These are phyloP conservation scores for Calonectria naviculata DNA, from an alignment of 2,329 filamentous ascomycete genomes.

Conservation along the genomic window DNA sequence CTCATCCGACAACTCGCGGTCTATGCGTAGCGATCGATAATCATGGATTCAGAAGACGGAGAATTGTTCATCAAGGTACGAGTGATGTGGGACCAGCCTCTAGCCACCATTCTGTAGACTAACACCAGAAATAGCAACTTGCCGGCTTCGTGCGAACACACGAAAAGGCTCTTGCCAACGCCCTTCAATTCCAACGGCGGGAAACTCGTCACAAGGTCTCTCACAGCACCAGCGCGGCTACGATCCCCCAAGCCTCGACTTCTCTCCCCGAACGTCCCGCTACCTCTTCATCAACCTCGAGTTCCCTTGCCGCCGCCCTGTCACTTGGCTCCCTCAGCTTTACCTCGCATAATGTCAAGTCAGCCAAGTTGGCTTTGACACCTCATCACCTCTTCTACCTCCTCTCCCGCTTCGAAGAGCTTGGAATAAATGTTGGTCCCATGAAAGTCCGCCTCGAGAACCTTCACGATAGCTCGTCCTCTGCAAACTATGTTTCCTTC, in stretches of 20 bases:
- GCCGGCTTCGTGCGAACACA: conserved; percentile 96
- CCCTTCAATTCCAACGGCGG: conserved; percentile 82
- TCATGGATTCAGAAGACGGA: conserved; percentile 91
- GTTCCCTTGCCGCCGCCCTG: conserved; percentile 83
- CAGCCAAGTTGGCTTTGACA: conserved; percentile 90
- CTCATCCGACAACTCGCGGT: conserved; percentile 21
- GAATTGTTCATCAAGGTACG: conserved; percentile 88
- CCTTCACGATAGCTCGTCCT: conserved; percentile 86
- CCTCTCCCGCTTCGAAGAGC: conserved; percentile 92
- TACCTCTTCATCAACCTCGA: conserved; percentile 76
- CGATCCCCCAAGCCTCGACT: conserved; percentile 65
- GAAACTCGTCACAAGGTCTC: conserved; percentile 78
- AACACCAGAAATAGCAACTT: conserved; percentile 75
- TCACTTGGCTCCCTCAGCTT: conserved; percentile 89
- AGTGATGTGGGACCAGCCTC: neutral
- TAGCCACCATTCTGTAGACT: conserved; percentile 33
- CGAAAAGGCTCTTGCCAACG: conserved; percentile 97
- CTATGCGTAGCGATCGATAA: conserved; percentile 54
- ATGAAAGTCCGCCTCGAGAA: conserved; percentile 98
- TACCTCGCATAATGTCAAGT: conserved; percentile 85
- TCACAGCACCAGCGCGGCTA: conserved; percentile 70
- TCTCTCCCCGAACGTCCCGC: conserved; percentile 69
- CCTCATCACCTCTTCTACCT: conserved; percentile 98
- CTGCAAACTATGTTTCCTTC: conserved; percentile 96
- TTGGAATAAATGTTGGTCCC: conserved; percentile 89